A percentile compares a stretch with the other conserved stretches of the same genome.
Evolutionary conservation across 2,329 filamentous ascomycete genomes (phyloP).

Genomic region (Neonectria sp.): DNA sequence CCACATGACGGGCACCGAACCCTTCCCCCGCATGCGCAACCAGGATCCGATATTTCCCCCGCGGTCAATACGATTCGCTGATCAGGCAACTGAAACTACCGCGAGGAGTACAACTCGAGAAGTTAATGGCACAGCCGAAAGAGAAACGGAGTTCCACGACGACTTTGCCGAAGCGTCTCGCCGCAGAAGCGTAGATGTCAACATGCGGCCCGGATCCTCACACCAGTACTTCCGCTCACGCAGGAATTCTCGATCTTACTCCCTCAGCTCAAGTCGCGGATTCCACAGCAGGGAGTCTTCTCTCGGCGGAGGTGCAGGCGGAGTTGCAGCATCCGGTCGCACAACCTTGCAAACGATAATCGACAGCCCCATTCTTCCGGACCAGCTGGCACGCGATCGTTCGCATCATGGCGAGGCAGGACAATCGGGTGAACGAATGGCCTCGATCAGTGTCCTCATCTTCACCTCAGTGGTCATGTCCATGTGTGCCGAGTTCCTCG

Average conservation of each 20-base stretch:
- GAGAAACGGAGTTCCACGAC: conserved; percentile 7
- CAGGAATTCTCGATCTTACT: conserved; percentile 47
- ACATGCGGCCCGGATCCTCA: conserved; percentile 34
- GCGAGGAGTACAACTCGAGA: conserved; percentile 39
- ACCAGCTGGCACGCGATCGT: conserved; percentile 3
- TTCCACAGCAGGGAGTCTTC: conserved; percentile 44
- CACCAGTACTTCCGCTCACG: conserved; percentile 38
- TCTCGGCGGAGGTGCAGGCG: conserved; percentile 16
- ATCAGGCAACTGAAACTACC: conserved; percentile 37
- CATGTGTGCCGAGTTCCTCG: conserved; percentile 73
- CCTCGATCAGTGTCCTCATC: conserved; percentile 67
- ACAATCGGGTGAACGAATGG: conserved; percentile 40
- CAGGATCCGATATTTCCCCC: conserved; percentile 29
- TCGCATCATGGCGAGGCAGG: conserved; percentile 4
- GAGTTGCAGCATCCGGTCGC: conserved; percentile 36
- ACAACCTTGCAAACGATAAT: conserved; percentile 34
- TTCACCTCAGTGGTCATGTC: conserved; percentile 70
- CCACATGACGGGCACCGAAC: conserved; percentile 13
- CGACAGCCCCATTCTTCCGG: conserved; percentile 33
- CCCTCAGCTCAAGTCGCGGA: conserved; percentile 40
- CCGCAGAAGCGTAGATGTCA: conserved; percentile 17
- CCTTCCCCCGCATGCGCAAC: conserved; percentile 14
- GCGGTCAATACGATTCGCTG: conserved; percentile 51
- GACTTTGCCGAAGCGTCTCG: not conserved
- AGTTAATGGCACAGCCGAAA: conserved; percentile 1